Evolutionary conservation across 768 basidiomycete species (phyloP).

Genomic region (Kwoniella heveanensis): DNA sequence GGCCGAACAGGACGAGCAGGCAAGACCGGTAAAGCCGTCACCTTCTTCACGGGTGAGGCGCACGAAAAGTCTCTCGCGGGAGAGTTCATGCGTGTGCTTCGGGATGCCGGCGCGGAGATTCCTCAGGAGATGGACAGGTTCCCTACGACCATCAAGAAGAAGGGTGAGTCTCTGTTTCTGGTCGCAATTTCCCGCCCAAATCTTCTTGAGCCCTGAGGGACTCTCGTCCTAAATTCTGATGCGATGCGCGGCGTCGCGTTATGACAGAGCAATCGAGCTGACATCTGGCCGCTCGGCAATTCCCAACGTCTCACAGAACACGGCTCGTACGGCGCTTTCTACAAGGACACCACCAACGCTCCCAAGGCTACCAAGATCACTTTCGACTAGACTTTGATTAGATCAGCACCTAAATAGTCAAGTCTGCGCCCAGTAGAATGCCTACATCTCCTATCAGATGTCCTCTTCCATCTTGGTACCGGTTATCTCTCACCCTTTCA

Average conservation of each 20-base stretch:
- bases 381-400: conserved; percentile 55
- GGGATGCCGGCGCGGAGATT: conserved; percentile 74
- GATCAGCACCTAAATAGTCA: neutral
- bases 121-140: conserved; percentile 77
- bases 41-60: conserved; percentile 91
- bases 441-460: too few relatives aligned
- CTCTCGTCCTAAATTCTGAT: too few relatives aligned
- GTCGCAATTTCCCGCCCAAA: too few relatives aligned
- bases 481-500: too few relatives aligned
- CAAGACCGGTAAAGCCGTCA: conserved; percentile 83
- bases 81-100: conserved; percentile 84
- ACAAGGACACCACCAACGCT: conserved; percentile 57
- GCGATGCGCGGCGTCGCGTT: too few relatives aligned
- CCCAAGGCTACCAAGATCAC: conserved; percentile 60
- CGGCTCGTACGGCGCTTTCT: conserved; percentile 72
- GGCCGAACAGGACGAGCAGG: conserved; percentile 78
- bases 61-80: conserved; percentile 87
- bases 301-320: too few relatives aligned
- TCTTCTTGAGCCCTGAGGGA: too few relatives aligned
- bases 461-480: too few relatives aligned
- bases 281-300: too few relatives aligned
- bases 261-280: too few relatives aligned
- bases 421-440: too few relatives aligned
- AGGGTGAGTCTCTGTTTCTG: too few relatives aligned
- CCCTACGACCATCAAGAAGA: conserved; percentile 97